Percentiles rank a stretch among this genome's conserved stretches.
These are phyloP conservation scores for Oxytropis ochrocephala DNA, from an alignment of 306 rosid genomes.

Conservation along the genomic window DNA sequence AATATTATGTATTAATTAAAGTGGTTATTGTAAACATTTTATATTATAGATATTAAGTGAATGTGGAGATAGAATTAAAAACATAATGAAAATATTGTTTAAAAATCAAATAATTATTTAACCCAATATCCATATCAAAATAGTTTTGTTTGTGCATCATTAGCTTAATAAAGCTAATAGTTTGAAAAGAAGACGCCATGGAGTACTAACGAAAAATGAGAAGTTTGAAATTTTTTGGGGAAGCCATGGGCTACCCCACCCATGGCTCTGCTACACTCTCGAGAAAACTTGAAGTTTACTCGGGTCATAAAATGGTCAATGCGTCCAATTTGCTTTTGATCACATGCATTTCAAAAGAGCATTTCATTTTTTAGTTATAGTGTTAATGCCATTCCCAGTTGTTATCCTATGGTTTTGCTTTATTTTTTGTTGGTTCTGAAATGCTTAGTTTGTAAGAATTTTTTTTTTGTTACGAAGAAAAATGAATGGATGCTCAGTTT, in stretches of 20 bases:
- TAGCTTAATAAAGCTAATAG: too few species aligned
- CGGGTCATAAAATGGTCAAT: neutral
- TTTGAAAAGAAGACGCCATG: too few species aligned
- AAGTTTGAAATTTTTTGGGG: too few species aligned
- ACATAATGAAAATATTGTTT: too few species aligned
- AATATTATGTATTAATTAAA: neutral
- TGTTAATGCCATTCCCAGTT: neutral
- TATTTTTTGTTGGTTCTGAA: slow-evolving; percentile 5
- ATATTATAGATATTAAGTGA: too few species aligned
- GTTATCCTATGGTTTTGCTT: neutral
- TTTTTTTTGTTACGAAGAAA: neutral
- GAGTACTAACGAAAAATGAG: too few species aligned
- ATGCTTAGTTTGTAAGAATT: neutral
- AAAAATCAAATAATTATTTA: too few species aligned
- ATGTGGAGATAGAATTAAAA: too few species aligned
- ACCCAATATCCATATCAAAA: too few species aligned
- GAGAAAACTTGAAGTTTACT: neutral
- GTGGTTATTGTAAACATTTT: too few species aligned
- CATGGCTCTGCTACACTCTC: neutral
- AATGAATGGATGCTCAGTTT: slow-evolving; percentile 1
- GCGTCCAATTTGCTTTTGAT: neutral
- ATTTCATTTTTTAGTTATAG: neutral
- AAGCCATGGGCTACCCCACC: too few species aligned
- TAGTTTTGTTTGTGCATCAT: too few species aligned
- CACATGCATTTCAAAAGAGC: neutral